phyloP scores from a whole-genome alignment of 2,329 filamentous ascomycete species.

The Bisporella sp. region DNA sequence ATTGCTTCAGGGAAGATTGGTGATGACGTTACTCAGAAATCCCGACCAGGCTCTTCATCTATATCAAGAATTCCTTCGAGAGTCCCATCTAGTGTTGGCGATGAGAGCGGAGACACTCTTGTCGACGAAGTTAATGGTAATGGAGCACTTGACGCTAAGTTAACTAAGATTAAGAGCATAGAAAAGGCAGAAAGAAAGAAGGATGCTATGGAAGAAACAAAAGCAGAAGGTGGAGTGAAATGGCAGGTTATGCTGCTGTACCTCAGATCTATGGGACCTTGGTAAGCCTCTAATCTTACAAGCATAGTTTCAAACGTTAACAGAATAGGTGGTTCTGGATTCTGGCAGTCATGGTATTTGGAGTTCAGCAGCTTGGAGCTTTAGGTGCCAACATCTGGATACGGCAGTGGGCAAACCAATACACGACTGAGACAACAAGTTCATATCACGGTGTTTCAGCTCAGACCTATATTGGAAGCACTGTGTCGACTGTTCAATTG shows the following conservation, averaged over 20 bases:
- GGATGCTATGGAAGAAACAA: constrained; percentile 63
- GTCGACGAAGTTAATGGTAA: constrained; percentile 38
- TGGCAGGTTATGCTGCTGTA: constrained; percentile 82
- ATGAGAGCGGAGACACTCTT: constrained; percentile 49
- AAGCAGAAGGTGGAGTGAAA: constrained; percentile 81
- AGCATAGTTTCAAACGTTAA: constrained; percentile 7
- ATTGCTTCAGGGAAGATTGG: constrained; percentile 84
- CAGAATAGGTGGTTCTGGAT: constrained; percentile 69
- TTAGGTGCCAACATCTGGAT: constrained; percentile 95
- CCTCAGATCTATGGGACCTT: constrained; percentile 83
- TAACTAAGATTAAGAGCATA: constrained; percentile 24
- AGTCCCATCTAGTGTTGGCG: constrained; percentile 67
- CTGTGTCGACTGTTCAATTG: constrained; percentile 20
- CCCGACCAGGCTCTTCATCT: constrained; percentile 60
- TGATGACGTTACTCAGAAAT: constrained; percentile 69
- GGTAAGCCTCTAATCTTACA: constrained; percentile 35
- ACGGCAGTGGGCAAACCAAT: constrained; percentile 88
- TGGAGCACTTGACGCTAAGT: constrained; percentile 34
- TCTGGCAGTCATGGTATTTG: constrained; percentile 67
- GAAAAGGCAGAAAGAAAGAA: constrained; percentile 29
- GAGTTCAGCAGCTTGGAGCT: constrained; percentile 73
- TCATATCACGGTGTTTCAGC: constrained; percentile 11
- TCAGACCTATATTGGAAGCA: constrained; percentile 21
- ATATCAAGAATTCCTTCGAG: constrained; percentile 72
- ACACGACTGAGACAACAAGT: constrained; percentile 37